phyloP scores from a whole-genome alignment of 2,329 filamentous ascomycete genomes.

The Talaromyces sp. region DNA sequence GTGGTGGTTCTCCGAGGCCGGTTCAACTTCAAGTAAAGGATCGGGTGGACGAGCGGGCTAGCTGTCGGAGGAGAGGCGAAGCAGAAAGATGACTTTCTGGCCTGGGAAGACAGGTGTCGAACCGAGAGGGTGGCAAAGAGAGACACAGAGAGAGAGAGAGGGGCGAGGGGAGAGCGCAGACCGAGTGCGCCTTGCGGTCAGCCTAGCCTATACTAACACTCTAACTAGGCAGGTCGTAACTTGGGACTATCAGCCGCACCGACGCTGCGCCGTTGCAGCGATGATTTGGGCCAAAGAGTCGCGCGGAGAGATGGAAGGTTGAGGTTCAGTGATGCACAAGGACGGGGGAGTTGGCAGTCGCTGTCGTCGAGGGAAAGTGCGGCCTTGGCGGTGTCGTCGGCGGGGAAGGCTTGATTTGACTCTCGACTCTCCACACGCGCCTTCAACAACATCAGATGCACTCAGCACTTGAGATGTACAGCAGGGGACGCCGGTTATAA shows the following conservation, averaged over 20 bases:
- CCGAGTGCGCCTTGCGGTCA: conserved; percentile 13
- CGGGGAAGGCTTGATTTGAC: neutral
- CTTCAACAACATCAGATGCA: neutral
- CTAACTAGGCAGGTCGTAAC: neutral
- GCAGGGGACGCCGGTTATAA: neutral
- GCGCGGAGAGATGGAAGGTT: neutral
- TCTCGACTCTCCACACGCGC: neutral
- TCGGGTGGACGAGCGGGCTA: too few species aligned
- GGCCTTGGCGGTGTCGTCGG: neutral
- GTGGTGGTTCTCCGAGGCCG: neutral
- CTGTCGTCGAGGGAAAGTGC: neutral
- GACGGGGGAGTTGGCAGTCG: neutral
- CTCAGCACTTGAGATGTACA: neutral
- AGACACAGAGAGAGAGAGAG: neutral
- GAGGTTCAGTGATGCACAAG: neutral
- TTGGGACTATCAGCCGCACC: neutral
- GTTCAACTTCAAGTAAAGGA: neutral
- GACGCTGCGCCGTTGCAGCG: neutral
- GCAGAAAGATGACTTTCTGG: neutral
- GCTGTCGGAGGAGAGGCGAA: neutral
- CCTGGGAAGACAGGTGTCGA: neutral
- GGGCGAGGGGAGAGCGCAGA: neutral
- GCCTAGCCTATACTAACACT: neutral
- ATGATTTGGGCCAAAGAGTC: neutral
- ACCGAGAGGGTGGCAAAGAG: neutral